Percentiles rank a stretch among this genome's conserved stretches.
Conservation (phyloP, 768 basidiomycete genomes). For the Boletus reticuloceps region DNA sequence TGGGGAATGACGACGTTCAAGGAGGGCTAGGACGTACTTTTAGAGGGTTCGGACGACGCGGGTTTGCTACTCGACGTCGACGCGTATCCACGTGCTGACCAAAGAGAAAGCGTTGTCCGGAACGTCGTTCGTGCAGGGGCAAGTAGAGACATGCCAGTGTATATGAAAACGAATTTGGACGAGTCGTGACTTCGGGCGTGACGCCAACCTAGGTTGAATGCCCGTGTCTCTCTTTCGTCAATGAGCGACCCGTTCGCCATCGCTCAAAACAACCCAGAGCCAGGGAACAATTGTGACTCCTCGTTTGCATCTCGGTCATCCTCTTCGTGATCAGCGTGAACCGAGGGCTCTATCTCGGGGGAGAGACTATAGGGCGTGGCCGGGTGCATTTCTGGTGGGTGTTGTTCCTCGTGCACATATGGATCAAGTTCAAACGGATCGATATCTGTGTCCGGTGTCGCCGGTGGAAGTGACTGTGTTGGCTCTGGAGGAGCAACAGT, state of each 20-base stretch:
- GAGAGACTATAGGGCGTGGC: conserved; percentile 30
- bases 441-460: conserved; percentile 30
- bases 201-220: background rate
- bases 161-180: too few species aligned
- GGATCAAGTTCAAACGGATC: conserved; percentile 34
- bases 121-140: conserved; percentile 11
- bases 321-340: conserved; percentile 16
- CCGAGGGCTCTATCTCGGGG: conserved; percentile 11
- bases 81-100: conserved; percentile 14
- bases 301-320: conserved; percentile 26
- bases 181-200: too few species aligned
- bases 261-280: conserved; percentile 40
- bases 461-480: conserved; percentile 14
- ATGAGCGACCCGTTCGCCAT: too few species aligned
- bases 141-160: conserved; percentile 19
- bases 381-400: conserved; percentile 7
- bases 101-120: conserved; percentile 7
- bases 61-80: conserved; percentile 7
- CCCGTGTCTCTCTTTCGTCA: too few species aligned
- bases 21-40: conserved; percentile 17
- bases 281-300: conserved; percentile 41
- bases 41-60: conserved; percentile 9
- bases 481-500: conserved; percentile 10
- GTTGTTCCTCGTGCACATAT: conserved; percentile 20
- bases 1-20: background rate